A percentile compares a stretch with the other conserved stretches of the same genome.
These are phyloP conservation scores for Fusarium nurragi DNA, from an alignment of 2,329 filamentous ascomycete species.

Conservation along the genomic window DNA sequence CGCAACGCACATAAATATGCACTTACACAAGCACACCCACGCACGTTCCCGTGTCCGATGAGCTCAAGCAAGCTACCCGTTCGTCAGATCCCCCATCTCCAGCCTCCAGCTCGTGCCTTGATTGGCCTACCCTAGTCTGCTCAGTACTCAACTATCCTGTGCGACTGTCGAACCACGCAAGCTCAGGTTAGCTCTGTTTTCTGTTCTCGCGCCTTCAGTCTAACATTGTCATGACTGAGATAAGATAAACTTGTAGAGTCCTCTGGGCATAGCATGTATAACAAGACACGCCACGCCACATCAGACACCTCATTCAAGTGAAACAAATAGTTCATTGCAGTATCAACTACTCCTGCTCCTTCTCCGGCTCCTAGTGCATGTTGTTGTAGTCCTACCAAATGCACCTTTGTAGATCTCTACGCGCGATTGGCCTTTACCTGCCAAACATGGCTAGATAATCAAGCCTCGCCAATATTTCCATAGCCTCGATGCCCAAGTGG, in stretches of 20 bases:
- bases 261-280: no score
- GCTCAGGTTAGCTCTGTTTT: conserved; percentile 1
- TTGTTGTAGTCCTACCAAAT: background rate
- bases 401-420: background rate
- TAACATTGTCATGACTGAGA: background rate
- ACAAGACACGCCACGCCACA: no score
- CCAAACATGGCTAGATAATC: conserved; percentile 5
- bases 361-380: no score
- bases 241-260: no score
- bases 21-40: conserved; percentile 23
- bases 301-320: background rate
- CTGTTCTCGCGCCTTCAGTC: background rate
- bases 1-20: background rate
- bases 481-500: conserved; percentile 36
- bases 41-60: conserved; percentile 46
- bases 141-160: conserved; percentile 7
- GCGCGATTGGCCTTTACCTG: conserved; percentile 6
- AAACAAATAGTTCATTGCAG: background rate
- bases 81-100: conserved; percentile 36
- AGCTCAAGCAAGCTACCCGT: conserved; percentile 44
- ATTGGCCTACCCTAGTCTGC: conserved; percentile 18
- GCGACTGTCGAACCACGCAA: background rate
- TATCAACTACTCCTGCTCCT: no score
- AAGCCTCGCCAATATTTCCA: conserved; percentile 25
- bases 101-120: conserved; percentile 15